These are phyloP conservation scores for Rhodosporidiobolus sp. DNA, from an alignment of 768 basidiomycete species.

Conservation along the genomic window DNA sequence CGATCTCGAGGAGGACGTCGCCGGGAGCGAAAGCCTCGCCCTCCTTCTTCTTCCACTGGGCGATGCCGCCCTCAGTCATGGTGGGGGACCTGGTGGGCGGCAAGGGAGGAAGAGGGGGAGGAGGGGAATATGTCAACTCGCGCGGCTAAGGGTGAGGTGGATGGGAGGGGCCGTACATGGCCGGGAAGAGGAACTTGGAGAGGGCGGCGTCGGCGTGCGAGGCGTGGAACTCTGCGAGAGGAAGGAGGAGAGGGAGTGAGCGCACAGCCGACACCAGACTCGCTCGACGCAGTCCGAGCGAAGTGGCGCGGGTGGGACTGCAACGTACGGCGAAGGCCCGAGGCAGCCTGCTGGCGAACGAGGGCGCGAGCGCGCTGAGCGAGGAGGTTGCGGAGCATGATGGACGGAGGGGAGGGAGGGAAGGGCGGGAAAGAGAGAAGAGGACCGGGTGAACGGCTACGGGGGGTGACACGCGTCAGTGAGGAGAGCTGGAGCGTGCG, in stretches of 20 bases:
- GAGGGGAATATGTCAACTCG: background rate
- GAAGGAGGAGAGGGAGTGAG: background rate
- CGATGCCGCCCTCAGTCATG: constrained; percentile 99
- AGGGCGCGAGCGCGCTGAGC: constrained; percentile 8
- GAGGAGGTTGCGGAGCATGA: constrained; percentile 5
- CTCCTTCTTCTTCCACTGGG: constrained; percentile 94
- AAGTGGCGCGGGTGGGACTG: fast-evolving
- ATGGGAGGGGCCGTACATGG: constrained; percentile 27
- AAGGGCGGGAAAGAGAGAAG: background rate
- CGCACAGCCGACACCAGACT: background rate
- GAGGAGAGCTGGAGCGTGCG: background rate
- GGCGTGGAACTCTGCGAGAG: constrained; percentile 27
- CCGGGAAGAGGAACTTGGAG: constrained; percentile 40
- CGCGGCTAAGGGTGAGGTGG: background rate
- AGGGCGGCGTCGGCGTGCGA: constrained; percentile 24
- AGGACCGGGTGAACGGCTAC: background rate
- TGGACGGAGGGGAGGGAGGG: background rate
- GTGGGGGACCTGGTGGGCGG: constrained; percentile 92
- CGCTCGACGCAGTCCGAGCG: background rate
- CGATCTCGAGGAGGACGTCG: constrained; percentile 94
- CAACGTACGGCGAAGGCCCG: constrained; percentile 25
- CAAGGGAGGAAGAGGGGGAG: background rate
- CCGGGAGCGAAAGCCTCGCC: constrained; percentile 84
- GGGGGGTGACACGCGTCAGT: background rate
- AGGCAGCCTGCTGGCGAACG: background rate